Base-by-base conservation (phyloP, 2,329 filamentous ascomycete genomes). In the Neoarthrinium moseri region DNA sequence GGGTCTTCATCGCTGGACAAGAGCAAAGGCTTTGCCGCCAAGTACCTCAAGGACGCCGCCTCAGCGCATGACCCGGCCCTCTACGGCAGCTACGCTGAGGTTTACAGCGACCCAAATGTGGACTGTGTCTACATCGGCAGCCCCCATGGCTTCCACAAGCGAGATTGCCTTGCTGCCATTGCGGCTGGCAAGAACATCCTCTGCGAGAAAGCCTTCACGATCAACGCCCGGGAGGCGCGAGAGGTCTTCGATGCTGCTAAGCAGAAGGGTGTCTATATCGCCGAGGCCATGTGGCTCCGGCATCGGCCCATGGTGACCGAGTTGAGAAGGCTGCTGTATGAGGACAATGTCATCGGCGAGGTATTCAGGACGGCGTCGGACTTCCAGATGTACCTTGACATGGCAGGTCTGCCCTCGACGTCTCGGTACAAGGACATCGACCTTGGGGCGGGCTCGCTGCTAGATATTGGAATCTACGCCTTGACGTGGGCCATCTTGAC, bases 201-300 rank as follows among this genome's bases (percentile, higher is more conserved):
- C 0, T 74, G 72, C 47, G 72, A 75, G 49, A 75, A 75, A 52
- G 57, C 72, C 0, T 72, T 75, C 45, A 59, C 67, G 0, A 47
- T 74, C 27, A 74, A 66, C 13, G 64, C 67, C 0, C 53, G 43
- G 3, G 68, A 75, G 27, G 66, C 70, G 0, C 58, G 51, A 21
- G 64, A 70, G 33, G 65, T 74, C 3, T 63, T 72, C 12, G 61
- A 52, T 1, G 66, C 67, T 0, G 72, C 72, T 0, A 57, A 62
- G 46, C 46, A 51, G 22, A 68, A 68, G 46, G 64, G 65, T 7
- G 64, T 74, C 3, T 75, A 68, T 45, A 51, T 75, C 20, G 68
- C 70, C 59, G 72, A 75, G 51, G 72, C 70, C 10, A 67, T 74
- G 66, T 73, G 71, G 72, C 67, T 67, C 3, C 66, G 71, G 10